These are phyloP conservation scores for Fagus crenata DNA, from an alignment of 306 rosid species.

Conservation along the genomic window DNA sequence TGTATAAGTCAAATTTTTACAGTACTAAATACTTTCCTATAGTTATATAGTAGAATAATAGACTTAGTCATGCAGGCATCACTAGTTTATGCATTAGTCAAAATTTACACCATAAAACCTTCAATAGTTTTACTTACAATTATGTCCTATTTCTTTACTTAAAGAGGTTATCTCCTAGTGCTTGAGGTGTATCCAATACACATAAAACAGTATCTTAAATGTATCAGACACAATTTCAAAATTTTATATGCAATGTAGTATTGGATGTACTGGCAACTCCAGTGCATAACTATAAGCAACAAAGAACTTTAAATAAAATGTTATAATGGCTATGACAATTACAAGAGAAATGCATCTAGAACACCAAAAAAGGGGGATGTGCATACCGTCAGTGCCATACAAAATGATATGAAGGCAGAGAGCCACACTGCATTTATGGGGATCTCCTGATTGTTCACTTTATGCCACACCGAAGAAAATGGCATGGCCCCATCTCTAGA, in stretches of 20 bases:
- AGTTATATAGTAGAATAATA: not conserved
- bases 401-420: constrained; percentile 70
- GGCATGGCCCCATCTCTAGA: constrained; percentile 99
- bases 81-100: not conserved
- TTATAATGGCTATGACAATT: not conserved
- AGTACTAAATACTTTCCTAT: not conserved
- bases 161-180: not conserved
- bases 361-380: not conserved
- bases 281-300: not conserved
- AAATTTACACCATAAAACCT: not conserved
- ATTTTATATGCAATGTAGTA: not conserved
- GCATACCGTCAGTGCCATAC: constrained; percentile 88
- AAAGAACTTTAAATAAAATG: not conserved
- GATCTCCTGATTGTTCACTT: constrained; percentile 79
- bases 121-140: not conserved
- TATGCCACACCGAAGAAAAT: constrained; percentile 78
- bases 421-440: constrained; percentile 93
- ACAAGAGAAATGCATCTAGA: not conserved
- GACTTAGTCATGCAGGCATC: not conserved
- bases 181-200: not conserved
- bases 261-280: not conserved
- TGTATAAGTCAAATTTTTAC: not conserved
- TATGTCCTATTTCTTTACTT: not conserved
- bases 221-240: not conserved
- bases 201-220: not conserved